Base-by-base conservation (phyloP, 306 rosid genomes). In the Trifolium pratense region DNA sequence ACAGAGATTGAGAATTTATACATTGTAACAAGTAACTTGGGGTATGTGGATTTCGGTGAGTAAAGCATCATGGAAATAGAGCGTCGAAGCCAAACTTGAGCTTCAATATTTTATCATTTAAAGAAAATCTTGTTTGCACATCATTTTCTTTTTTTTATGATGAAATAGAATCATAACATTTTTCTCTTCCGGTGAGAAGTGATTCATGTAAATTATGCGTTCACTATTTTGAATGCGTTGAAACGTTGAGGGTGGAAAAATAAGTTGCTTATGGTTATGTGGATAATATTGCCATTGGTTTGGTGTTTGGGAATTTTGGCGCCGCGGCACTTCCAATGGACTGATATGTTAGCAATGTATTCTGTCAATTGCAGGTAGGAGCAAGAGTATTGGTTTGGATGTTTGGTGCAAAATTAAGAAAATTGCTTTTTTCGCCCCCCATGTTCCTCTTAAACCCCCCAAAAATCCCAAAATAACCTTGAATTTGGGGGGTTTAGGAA, bases 11-110 rank as follows among this genome's bases (percentile, higher is more conserved):
- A 39, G 65, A 69, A 75, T 75, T 68, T 52, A 71, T 69, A 69
- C 80, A 75, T 55, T 80, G 77, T 80, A 75, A 64, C 80, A 63
- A 70, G 84, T 70, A 66, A 75, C 80, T 70, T 80, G 78, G 77
- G 74, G 14, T 56, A 70, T 75, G 74, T 80, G 39, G 74, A 61
- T 70, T 70, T 77, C 21, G 10, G 56, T 63, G 80, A 55, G 77
- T 32, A 52, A 61, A 53, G 68, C 62, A 40, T 69, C 37, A 75
- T 63, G 64, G 80, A 80, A 69, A 67, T 70, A 70, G 80, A 70
- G 39, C 62, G 48, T 60, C 84, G 31, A 80, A 75, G 52, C 74
- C 63, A 62, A 80, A 75, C 70, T 62, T 63, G 69, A 63, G 74
- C 68, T 81, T 75, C 49, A 48, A 70, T 81, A 75, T 80, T 62